Percentiles rank a stretch among this genome's conserved stretches.
phyloP scores from a whole-genome alignment of 208 protist genomes.

The Balamuthia mandrillaris region DNA sequence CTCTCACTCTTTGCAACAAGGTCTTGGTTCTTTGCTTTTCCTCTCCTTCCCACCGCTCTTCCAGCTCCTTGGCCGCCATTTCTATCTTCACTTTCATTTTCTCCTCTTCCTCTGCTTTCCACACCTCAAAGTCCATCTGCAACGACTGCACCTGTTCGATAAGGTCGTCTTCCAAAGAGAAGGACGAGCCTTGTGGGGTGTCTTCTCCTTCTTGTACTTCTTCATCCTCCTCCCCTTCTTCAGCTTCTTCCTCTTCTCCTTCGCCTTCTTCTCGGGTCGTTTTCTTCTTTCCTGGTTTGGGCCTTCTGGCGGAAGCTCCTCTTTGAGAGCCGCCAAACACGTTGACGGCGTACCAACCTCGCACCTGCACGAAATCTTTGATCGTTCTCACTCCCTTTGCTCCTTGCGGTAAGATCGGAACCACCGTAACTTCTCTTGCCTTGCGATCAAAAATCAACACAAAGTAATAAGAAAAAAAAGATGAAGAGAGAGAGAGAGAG shows the following conservation, averaged over 20 bases:
- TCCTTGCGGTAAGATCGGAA: background rate
- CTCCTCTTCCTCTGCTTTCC: background rate
- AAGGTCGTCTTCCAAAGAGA: background rate
- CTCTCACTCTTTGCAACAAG: no score
- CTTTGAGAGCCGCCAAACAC: background rate
- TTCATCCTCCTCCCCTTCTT: background rate
- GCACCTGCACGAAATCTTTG: constrained; percentile 36
- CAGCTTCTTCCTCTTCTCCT: background rate
- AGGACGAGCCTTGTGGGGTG: no score
- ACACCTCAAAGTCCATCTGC: constrained; percentile 17
- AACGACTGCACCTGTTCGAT: constrained; percentile 1
- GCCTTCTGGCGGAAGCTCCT: background rate
- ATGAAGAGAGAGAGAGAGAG: background rate
- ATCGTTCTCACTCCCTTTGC: constrained; percentile 25
- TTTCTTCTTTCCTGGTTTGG: background rate
- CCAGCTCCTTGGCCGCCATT: no score
- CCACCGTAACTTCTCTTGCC: background rate
- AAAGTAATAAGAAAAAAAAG: background rate
- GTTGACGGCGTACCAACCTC: constrained; percentile 36
- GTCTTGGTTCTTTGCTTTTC: no score
- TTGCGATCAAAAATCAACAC: background rate
- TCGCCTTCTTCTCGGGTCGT: background rate
- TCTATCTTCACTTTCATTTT: no score
- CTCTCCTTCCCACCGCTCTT: no score
- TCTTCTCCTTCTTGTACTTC: background rate